Evolutionary conservation across 495 filamentous ascomycete species (phyloP).

Genomic region (Xylaria sp.): DNA sequence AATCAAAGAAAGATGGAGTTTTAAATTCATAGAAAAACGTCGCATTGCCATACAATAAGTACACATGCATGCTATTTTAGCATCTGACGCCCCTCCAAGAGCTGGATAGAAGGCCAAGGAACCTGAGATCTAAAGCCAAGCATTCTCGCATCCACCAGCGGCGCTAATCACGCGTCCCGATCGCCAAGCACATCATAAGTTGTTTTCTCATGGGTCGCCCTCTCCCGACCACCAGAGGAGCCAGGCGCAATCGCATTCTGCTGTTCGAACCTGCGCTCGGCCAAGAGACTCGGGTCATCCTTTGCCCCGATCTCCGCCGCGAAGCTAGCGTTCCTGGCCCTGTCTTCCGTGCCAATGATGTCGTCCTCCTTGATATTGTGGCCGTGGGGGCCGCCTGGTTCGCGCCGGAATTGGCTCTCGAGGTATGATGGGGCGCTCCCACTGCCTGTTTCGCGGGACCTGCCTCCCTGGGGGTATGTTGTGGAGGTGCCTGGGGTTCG

Average conservation of each 20-base stretch:
- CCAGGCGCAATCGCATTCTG: conserved; percentile 9
- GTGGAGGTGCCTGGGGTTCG: conserved; percentile 5
- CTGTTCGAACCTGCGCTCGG: conserved; percentile 32
- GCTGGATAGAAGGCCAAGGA: background rate
- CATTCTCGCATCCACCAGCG: background rate
- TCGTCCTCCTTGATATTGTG: conserved; percentile 51
- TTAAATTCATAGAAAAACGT: background rate
- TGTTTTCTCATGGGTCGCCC: conserved; percentile 29
- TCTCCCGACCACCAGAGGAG: conserved; percentile 28
- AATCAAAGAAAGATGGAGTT: background rate
- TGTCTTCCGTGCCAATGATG: conserved; percentile 39
- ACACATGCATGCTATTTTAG: background rate
- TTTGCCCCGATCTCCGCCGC: conserved; percentile 46
- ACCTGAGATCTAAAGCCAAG: background rate
- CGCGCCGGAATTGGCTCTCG: conserved; percentile 30
- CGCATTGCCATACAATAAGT: background rate
- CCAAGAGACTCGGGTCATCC: conserved; percentile 44
- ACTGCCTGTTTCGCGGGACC: conserved; percentile 21
- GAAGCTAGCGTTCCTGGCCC: conserved; percentile 38
- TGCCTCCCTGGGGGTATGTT: background rate
- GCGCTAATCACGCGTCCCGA: conserved; percentile 23
- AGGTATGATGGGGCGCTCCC: conserved; percentile 41
- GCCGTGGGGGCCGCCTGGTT: conserved; percentile 44
- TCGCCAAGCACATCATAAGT: conserved; percentile 34
- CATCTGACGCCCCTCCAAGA: too few relatives aligned